Evolutionary conservation across 176 grass and related monocot genomes (phyloP), one percentile per base, ranked within the genome.

Genomic region (Bolboschoenus planiculmis): DNA sequence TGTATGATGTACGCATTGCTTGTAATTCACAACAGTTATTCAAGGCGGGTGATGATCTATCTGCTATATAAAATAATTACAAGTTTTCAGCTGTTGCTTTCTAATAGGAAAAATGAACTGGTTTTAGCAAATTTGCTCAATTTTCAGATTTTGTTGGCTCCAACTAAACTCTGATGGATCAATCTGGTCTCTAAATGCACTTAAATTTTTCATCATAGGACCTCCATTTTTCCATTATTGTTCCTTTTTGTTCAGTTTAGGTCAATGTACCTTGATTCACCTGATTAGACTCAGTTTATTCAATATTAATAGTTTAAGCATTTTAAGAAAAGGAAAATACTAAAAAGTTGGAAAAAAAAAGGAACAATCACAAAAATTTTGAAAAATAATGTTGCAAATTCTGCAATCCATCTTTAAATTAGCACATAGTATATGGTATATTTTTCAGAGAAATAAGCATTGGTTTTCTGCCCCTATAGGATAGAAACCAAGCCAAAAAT

Each of bases 391-490:
- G 15, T 43, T 11, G 68, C 65, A 74, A 74, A 46, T 3, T 47
- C 68, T 47, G 40, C 68, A 74, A 74, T 48, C 36, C 36, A 42
- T 70, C 36, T 70, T 23, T 23, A 21, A 70, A 53, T 53, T 48
- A 53, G 50, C 50, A 3, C 18, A 53, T 53, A 11, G 4, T 40
- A n/a, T 42, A 27, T 48, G 9, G 39, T 48, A 10, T 1, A 47
- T 79, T 31, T 56, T 72, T 18, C 7, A 51, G 11, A 48, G 37
- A 31, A 30, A 43, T 35, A 18, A 21, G 48, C 31, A 56, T 39
- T 81, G 13, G 18, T 78, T 8, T 70, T 65, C 61, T 89, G 67
- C 4, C 10, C 1, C 23, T 48, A 24, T 50, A 89, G 88, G 44
- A 14, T 89, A 31, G 84, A 83, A 78, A 54, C 81, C 24, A 56